Evolutionary conservation across 129 eudicot genomes (phyloP), one percentile per base, ranked within the genome.

Genomic region (Helianthus tuberosus): DNA sequence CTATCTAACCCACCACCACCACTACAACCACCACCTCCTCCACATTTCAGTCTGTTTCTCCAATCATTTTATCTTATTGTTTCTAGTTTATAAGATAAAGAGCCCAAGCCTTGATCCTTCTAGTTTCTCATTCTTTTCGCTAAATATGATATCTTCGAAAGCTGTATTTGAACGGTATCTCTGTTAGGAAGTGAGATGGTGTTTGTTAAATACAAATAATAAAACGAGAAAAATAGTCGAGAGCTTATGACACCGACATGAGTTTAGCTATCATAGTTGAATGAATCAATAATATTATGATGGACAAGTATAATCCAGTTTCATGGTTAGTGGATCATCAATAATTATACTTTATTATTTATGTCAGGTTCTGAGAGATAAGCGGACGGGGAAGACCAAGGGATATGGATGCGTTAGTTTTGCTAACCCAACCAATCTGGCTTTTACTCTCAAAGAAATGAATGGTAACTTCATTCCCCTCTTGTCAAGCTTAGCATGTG

Each of bases 321-420:
- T 69, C 64, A 52, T 52, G 64, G 36, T 35, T 36, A 69, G 29
- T 69, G 64, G 46, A 64, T 38, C 69, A 64, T 64, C 14, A 15
- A 9, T 16, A 39, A 15, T 41, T 17, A 38, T 39, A 13, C 51
- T 39, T 64, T 39, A 9, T 39, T 41, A 41, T 10, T 39, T 3
- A 53, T 68, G 16, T 63, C 23, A 89, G 98, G 96, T 92, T 75
- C 89, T 92, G 2, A 81, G 96, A 82, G 98, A 92, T 70, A 92
- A 92, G 82, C 80, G 96, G 49, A 92, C 96, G 2, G 98, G 96
- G 15, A 92, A 92, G 79, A 89, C 98, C 25, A 92, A 84, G 83
- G 98, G 98, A 62, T 92, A 87, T 76, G 98, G 98, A 52, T 92
- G 89, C 69, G 88, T 92, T 11, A 89, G 98, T 83, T 92, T 92